Conservation (phyloP, 208 protist species). For the Strigomonas galati region DNA sequence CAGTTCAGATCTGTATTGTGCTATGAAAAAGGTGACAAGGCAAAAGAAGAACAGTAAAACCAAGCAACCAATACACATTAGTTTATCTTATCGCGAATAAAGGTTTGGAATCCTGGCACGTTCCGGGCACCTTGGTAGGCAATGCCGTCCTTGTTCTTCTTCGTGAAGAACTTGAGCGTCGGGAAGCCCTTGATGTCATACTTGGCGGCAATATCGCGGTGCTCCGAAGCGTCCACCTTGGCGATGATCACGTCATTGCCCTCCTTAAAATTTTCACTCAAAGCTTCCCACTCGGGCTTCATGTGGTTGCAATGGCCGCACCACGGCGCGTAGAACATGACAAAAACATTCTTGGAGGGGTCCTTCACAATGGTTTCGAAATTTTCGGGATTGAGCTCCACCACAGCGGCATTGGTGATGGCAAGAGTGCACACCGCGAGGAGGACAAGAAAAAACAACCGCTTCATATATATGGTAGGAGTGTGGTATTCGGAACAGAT, state of each 20-base stretch:
- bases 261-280: conserved; percentile 48
- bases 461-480: too few relatives aligned
- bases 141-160: conserved; percentile 31
- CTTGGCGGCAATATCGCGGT: conserved; percentile 40
- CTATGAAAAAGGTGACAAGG: too few relatives aligned
- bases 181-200: conserved; percentile 79
- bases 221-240: conserved; percentile 55
- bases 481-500: neutral
- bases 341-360: conserved; percentile 89
- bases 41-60: neutral
- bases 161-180: conserved; percentile 87
- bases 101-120: neutral
- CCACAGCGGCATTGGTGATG: conserved; percentile 32
- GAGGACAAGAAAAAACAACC: conserved; percentile 16
- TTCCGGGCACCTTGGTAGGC: neutral
- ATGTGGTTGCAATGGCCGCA: conserved; percentile 96
- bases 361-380: conserved; percentile 85
- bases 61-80: neutral
- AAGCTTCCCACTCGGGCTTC: conserved; percentile 78
- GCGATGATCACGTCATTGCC: conserved; percentile 67
- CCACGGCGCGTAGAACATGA: conserved; percentile 97
- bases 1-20: too few relatives aligned
- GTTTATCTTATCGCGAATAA: conserved; percentile 6
- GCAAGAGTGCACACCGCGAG: conserved; percentile 16
- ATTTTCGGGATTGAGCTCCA: conserved; percentile 69